Percentiles rank a stretch among this genome's conserved stretches.
Conservation (phyloP, 2,329 filamentous ascomycete genomes). For the Phaeosphaeria sp. region DNA sequence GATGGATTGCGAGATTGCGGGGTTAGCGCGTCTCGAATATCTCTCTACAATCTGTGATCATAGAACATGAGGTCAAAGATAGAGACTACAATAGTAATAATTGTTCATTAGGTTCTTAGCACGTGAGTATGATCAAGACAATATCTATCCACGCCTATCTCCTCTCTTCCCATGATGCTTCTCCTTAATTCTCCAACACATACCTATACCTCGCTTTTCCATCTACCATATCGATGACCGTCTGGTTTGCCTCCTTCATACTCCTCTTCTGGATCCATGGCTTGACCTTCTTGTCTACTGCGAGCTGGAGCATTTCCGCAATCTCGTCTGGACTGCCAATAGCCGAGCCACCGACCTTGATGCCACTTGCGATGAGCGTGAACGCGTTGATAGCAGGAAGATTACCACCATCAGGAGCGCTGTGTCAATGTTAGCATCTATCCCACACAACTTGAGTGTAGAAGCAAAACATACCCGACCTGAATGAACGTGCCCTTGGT, state of each 20-base stretch:
- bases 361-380: constrained; percentile 52
- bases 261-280: constrained; percentile 68
- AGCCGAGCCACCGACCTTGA: constrained; percentile 32
- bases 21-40: constrained; percentile 3
- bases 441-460: background rate
- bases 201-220: constrained; percentile 60
- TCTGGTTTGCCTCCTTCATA: constrained; percentile 62
- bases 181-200: constrained; percentile 33
- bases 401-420: constrained; percentile 36
- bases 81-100: background rate
- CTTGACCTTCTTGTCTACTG: constrained; percentile 63
- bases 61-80: too few relatives aligned
- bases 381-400: constrained; percentile 59
- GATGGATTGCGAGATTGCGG: constrained; percentile 4
- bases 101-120: background rate
- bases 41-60: too few relatives aligned
- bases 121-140: background rate
- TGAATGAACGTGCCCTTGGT: constrained; percentile 68
- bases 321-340: constrained; percentile 34
- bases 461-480: constrained; percentile 54
- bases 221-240: constrained; percentile 62
- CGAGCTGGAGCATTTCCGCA: constrained; percentile 59
- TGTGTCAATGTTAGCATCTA: background rate
- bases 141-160: background rate
- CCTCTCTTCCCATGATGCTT: background rate